phyloP scores from a whole-genome alignment of 768 basidiomycete species.

The Hypsizygus marmoreus region DNA sequence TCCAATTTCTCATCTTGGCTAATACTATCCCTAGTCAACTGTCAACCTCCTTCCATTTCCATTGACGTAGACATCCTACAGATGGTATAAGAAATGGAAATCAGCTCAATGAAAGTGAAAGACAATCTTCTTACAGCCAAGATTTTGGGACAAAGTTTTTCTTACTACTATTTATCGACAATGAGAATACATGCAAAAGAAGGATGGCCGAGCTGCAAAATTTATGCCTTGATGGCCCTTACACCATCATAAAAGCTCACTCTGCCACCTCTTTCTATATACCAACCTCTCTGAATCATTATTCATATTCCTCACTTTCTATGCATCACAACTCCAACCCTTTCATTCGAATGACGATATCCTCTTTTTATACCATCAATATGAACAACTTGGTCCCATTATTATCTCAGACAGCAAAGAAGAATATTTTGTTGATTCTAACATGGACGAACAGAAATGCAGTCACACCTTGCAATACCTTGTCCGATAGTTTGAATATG shows the following conservation, averaged over 20 bases:
- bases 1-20: slow-evolving; percentile 23
- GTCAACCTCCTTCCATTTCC: not conserved
- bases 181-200: slow-evolving; percentile 29
- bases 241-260: slow-evolving; percentile 13
- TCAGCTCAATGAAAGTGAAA: slow-evolving; percentile 27
- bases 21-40: slow-evolving; percentile 23
- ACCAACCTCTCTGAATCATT: not conserved
- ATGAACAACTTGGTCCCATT: slow-evolving; percentile 16
- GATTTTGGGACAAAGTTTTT: slow-evolving; percentile 35
- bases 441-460: slow-evolving; percentile 22
- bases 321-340: slow-evolving; percentile 7
- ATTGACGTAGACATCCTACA: not conserved
- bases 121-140: slow-evolving; percentile 31
- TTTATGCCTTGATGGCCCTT: slow-evolving; percentile 42
- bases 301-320: not conserved
- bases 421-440: slow-evolving; percentile 25
- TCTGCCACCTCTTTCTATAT: slow-evolving; percentile 14
- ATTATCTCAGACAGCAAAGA: slow-evolving; percentile 21
- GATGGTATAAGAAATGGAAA: not conserved
- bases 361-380: slow-evolving; percentile 28
- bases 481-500: slow-evolving; percentile 30
- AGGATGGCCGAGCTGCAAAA: slow-evolving; percentile 35
- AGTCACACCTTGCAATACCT: slow-evolving; percentile 29
- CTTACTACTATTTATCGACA: slow-evolving; percentile 34
- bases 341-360: slow-evolving; percentile 25